A percentile compares a stretch with the other conserved stretches of the same genome.
Evolutionary conservation across 306 rosid species (phyloP).

Genomic region (Aeschynomene evenia): DNA sequence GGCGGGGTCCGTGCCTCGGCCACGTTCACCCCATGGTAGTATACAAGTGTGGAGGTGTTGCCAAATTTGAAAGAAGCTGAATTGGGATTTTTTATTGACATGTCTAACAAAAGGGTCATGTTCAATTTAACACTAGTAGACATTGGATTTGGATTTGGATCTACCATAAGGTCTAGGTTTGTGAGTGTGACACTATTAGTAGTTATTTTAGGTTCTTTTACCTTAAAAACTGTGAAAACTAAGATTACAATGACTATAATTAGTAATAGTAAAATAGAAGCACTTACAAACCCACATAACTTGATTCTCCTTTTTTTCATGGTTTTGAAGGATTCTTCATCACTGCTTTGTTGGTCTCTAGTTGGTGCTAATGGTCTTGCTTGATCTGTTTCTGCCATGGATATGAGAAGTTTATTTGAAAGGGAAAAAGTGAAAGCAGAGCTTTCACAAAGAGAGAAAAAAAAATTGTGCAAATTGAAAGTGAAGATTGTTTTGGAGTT

Average conservation of each 20-base stretch:
- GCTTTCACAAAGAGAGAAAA: not conserved
- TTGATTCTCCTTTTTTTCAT: slow-evolving; percentile 31
- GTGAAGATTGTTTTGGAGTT: not conserved
- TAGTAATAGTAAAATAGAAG: slow-evolving; percentile 17
- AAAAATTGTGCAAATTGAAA: not conserved
- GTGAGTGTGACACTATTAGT: slow-evolving; percentile 45
- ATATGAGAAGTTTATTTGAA: not conserved
- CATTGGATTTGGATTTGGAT: slow-evolving; percentile 11
- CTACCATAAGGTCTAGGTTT: slow-evolving; percentile 32
- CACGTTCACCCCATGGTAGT: slow-evolving; percentile 34
- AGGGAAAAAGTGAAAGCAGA: not conserved
- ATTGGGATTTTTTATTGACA: slow-evolving; percentile 62
- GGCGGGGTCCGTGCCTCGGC: slow-evolving; percentile 51
- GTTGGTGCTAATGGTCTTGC: slow-evolving; percentile 23
- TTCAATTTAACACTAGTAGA: slow-evolving; percentile 47
- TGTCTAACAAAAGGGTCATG: slow-evolving; percentile 45
- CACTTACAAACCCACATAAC: slow-evolving; percentile 38
- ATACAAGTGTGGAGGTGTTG: slow-evolving; percentile 52
- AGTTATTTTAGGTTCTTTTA: slow-evolving; percentile 51
- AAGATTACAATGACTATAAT: slow-evolving; percentile 42
- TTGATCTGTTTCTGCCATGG: slow-evolving; percentile 37
- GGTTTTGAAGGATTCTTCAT: slow-evolving; percentile 17
- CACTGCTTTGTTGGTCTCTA: slow-evolving; percentile 21
- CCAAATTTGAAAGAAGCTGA: slow-evolving; percentile 45
- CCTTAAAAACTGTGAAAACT: slow-evolving; percentile 52